A percentile compares a stretch with the other conserved stretches of the same genome.
phyloP scores from a whole-genome alignment of 352 stramenopile genomes.

The Blastocystis hominis region DNA sequence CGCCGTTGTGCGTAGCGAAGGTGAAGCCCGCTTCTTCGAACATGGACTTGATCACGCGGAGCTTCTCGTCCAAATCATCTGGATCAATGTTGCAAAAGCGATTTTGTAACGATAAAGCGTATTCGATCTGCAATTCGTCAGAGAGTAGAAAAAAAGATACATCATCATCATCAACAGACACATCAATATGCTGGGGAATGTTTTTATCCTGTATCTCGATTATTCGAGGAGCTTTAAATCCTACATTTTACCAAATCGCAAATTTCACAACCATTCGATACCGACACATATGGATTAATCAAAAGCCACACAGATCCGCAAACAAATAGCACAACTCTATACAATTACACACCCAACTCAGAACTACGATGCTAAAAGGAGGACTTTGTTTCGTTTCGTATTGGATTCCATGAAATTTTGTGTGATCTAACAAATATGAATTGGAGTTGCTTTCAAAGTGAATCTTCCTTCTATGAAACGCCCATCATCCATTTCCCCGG shows the following conservation, averaged over 20 bases:
- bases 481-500: background rate
- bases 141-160: background rate
- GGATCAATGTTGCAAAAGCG: background rate
- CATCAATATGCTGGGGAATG: background rate
- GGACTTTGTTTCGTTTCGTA: background rate
- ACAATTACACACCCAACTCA: background rate
- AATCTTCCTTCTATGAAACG: slow-evolving; percentile 25
- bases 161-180: background rate
- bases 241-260: background rate
- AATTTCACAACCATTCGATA: background rate
- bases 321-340: background rate
- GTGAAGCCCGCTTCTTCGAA: background rate
- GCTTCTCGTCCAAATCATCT: slow-evolving; percentile 17
- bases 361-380: slow-evolving; percentile 1
- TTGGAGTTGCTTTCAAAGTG: background rate
- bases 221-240: background rate
- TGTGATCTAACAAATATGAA: background rate
- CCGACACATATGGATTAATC: background rate
- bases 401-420: background rate
- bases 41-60: background rate
- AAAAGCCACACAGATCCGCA: background rate
- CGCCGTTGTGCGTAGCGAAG: background rate
- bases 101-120: background rate
- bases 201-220: slow-evolving; percentile 12
- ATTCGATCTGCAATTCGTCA: background rate